Evolutionary conservation across 1,284 basidiomycete genomes (phyloP), one percentile per base, ranked within the genome.

Genomic region (Cystobasidiaceae sp.): DNA sequence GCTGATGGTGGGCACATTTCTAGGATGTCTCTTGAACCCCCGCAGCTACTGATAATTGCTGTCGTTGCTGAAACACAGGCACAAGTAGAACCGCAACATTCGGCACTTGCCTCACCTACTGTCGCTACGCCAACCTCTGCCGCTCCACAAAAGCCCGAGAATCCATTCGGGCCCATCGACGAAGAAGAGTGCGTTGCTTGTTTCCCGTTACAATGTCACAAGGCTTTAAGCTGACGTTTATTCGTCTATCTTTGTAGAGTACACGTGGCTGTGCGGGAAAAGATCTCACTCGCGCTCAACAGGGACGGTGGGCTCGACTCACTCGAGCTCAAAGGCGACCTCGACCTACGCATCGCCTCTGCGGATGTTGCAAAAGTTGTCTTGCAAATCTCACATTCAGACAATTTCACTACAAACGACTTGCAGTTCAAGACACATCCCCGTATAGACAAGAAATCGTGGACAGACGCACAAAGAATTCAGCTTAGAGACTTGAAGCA

Each of bases 391-490:
- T 79, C 83, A 1, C 81, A 84, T 37, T 77, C 83, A n/a, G 80
- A 83, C 11, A 83, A 85, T 67, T 85, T 88, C 71, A 83, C 85
- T 68, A 80, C 82, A n/a, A 79, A 79, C 61, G 85, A 83, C 51
- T 78, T 97, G 37, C 91, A 93, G 77, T 96, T 93, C 83, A 96
- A 97, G 79, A 93, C 97, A 72, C 93, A 97, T 74, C 93, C 94
- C 6, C 89, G 96, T 68, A 89, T 96, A 5, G 89, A 87, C 72
- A 96, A 93, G 79, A 91, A 93, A 68, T 81, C 80, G 0, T 85
- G 87, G 54, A 83, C 83, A 0, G 85, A 87, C 25, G 68, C 52
- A 19, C 84, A 88, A 50, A 79, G 88, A 34, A 83, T 97, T 61
- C 86, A 86, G 6, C 81, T 97, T 71, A 93, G 93, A 77, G 93